Conservation (phyloP, 345 rosid species). For the Populus tremula region DNA sequence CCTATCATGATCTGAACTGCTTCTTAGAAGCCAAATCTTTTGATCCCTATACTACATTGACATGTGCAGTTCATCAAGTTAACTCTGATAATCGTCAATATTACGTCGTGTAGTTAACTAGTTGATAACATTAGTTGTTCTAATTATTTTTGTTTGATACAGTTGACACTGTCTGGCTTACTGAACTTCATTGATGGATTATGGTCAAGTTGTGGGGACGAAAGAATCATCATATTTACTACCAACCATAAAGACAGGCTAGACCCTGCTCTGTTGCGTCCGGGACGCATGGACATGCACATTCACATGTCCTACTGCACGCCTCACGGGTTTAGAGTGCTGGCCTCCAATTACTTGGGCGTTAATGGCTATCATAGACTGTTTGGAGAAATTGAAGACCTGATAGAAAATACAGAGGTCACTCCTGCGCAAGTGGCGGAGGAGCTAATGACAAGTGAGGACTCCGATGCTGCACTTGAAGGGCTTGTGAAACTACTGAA, state of each 20-base stretch:
- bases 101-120: too few species aligned
- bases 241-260: constrained; percentile 14
- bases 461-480: constrained; percentile 44
- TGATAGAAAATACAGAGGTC: not conserved
- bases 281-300: constrained; percentile 27
- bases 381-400: constrained; percentile 9
- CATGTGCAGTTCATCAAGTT: too few species aligned
- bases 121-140: too few species aligned
- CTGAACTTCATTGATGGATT: constrained; percentile 29
- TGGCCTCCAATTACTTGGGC: constrained; percentile 26
- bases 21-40: too few species aligned
- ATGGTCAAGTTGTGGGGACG: constrained; percentile 33
- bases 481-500: constrained; percentile 30
- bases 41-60: too few species aligned
- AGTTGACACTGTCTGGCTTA: constrained; percentile 14
- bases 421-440: constrained; percentile 45
- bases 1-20: too few species aligned
- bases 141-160: not conserved
- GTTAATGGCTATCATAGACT: not conserved
- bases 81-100: too few species aligned
- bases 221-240: constrained; percentile 22
- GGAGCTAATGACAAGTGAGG: constrained; percentile 57
- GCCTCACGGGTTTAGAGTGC: constrained; percentile 16
- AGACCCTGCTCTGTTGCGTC: constrained; percentile 32
- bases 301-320: constrained; percentile 25